Base-by-base conservation (phyloP, 768 basidiomycete species). In the Lactarius evosmus region DNA sequence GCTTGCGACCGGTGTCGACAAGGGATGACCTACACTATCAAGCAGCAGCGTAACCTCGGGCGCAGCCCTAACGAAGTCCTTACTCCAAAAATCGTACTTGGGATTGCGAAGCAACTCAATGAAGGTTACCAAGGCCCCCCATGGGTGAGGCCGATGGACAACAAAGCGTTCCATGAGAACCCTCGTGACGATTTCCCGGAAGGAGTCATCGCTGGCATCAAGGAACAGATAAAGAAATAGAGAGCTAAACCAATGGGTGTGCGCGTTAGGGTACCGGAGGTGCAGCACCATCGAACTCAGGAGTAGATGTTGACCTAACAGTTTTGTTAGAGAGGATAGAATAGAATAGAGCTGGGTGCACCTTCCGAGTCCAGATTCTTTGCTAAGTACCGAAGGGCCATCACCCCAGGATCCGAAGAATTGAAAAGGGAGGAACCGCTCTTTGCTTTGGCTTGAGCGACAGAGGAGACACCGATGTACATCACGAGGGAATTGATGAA, bases 211-310 rank as follows among this genome's bases (percentile, higher is more conserved):
- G 71, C 86, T 84, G 66, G 90, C 82, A 72, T 94, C 90, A 56
- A 80, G 71, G 78, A 98, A 98, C 50, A 96, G 83, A 73, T 94
- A 85, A 58, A 98, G 83, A 59, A 98, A 79, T 67, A 98, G 82
- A 51, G 88, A 90, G 74, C 89, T 92, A 82, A 96, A 98, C 94
- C 95, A 99, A 75, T 93, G 90, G 56, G 96, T 99, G 80, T 99
- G 97, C 11, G 95, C 92, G 71, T 95, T 97, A 34, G 97, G 96
- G 81, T 96, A 98, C 71, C 97, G 92, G 67, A 99, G 80, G 74
- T 98, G 96, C 70, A 95, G 84, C 50, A 93, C 90, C 74, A 96
- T 88, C n/a, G 95, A 87, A 69, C 87, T 93, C 69, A 98, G 78
- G 68, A 98, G 81, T 75, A 94, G 90, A 77, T 98, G 93, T 85